Evolutionary conservation across 495 filamentous ascomycete species (phyloP), one percentile per base, ranked within the genome.

Genomic region (Annulohypoxylon bovei): DNA sequence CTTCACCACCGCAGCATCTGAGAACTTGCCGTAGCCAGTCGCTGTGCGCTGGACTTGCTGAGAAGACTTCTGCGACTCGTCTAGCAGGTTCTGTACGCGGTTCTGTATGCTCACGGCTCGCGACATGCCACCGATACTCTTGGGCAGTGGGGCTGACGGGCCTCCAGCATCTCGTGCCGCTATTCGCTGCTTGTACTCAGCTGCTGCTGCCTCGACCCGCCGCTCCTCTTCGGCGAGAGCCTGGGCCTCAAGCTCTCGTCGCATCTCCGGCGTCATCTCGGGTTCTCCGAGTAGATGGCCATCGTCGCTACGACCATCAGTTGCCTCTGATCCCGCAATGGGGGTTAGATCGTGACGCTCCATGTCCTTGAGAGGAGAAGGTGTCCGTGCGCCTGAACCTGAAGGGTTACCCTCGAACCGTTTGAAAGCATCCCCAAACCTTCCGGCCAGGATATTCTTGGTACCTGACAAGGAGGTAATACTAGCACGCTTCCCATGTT

Each of bases 401-500:
- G 84, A 83, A 69, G 77, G 69, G 16, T 84, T 85, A 22, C 86
- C 86, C 76, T 99, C 95, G 72, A 99, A 99, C 4, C 92, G 87
- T 67, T 94, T 91, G 82, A 99, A 98, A 3, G 96, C 95, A 57
- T 98, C 96, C 1, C 96, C 94, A 78, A 99, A 98, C 76, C 92
- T 93, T 6, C 94, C 93, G 25, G 90, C 90, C 23, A 99, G 84
- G 39, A 97, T 86, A n/a, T 87, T 92, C 78, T 97, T 97, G 60
- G 92, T 91, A 28, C 91, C 91, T 1, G 92, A 89, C 28, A 95
- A 82, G 1, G 90, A 93, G 12, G 91, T 90, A 59, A 99, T 83
- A 76, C 93, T 97, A 20, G 91, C 84, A 33, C 93, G 90, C 75
- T 98, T 98, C 47, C 79, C 80, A 73, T 97, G 93, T 9, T 75